phyloP scores from a whole-genome alignment of 176 grass and related monocot genomes.

The Oryza longistaminata region DNA sequence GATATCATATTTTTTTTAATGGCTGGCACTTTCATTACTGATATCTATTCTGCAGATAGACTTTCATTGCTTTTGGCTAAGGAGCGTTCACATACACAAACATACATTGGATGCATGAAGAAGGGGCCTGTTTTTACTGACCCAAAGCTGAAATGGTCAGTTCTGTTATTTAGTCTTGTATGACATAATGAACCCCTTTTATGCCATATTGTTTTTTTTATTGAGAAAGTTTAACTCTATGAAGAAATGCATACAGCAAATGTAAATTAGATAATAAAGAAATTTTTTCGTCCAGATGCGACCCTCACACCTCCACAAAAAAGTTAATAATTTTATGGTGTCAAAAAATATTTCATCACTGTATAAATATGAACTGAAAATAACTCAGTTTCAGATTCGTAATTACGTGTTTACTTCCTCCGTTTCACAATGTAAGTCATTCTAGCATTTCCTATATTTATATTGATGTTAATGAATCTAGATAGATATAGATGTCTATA shows the following conservation, averaged over 20 bases:
- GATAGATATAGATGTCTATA: no score
- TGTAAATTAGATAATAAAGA: background rate
- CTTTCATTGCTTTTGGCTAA: constrained; percentile 94
- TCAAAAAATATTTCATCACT: background rate
- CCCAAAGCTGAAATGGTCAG: constrained; percentile 94
- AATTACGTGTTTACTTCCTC: background rate
- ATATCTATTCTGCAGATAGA: constrained; percentile 64
- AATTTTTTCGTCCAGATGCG: background rate
- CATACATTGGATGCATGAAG: constrained; percentile 99
- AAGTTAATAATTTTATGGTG: background rate
- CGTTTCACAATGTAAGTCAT: no score
- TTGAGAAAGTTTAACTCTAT: background rate
- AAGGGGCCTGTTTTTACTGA: constrained; percentile 99
- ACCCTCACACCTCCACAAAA: background rate
- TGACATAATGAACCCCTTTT: background rate
- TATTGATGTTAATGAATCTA: no score
- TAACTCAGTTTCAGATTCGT: background rate
- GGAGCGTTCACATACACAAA: constrained; percentile 80
- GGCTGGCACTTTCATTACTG: constrained; percentile 14
- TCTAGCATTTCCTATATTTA: no score
- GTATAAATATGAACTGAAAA: background rate
- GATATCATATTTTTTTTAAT: constrained; percentile 18
- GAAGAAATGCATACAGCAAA: background rate
- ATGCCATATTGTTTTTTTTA: background rate
- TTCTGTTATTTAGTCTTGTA: constrained; percentile 23